Conservation (phyloP, 768 basidiomycete species). For the Clitopilus passeckerianus region DNA sequence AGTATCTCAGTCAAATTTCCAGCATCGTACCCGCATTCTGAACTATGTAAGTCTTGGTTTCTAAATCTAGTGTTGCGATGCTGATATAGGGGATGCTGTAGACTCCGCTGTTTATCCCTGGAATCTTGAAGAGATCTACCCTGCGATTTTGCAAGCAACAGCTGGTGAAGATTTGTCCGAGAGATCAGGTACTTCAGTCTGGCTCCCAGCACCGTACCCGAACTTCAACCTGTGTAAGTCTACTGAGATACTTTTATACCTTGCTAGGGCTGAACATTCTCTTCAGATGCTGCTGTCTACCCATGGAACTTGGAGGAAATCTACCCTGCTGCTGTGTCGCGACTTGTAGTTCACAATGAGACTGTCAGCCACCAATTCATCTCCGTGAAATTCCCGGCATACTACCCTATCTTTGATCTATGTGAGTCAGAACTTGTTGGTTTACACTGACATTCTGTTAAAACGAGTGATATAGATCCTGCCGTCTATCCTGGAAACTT, state of each 20-base stretch:
- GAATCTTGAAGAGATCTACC: constrained; percentile 31
- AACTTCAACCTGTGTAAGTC: constrained; percentile 23
- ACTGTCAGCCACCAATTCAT: background rate
- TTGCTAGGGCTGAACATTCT: background rate
- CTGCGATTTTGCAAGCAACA: constrained; percentile 5
- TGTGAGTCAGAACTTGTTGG: constrained; percentile 6
- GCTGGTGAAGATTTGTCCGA: background rate
- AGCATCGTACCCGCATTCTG: too few species aligned
- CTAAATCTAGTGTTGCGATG: too few species aligned
- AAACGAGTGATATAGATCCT: constrained; percentile 6
- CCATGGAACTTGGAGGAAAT: constrained; percentile 30
- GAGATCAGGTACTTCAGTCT: constrained; percentile 1
- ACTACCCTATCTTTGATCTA: constrained; percentile 12
- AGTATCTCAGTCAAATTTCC: too few species aligned
- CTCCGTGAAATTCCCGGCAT: background rate
- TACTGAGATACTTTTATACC: background rate
- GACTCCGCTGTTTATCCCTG: constrained; percentile 28
- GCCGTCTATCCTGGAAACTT: constrained; percentile 21
- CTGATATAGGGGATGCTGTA: background rate
- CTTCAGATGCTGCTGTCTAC: constrained; percentile 21
- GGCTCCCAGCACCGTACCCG: constrained; percentile 13
- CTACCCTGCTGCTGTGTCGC: constrained; percentile 19
- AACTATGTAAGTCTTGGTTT: too few species aligned
- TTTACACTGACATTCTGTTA: background rate
- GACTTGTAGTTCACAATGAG: background rate